A percentile compares a stretch with the other conserved stretches of the same genome.
Evolutionary conservation across 2,329 filamentous ascomycete genomes (phyloP).

Genomic region (Clonostachys byssicola): DNA sequence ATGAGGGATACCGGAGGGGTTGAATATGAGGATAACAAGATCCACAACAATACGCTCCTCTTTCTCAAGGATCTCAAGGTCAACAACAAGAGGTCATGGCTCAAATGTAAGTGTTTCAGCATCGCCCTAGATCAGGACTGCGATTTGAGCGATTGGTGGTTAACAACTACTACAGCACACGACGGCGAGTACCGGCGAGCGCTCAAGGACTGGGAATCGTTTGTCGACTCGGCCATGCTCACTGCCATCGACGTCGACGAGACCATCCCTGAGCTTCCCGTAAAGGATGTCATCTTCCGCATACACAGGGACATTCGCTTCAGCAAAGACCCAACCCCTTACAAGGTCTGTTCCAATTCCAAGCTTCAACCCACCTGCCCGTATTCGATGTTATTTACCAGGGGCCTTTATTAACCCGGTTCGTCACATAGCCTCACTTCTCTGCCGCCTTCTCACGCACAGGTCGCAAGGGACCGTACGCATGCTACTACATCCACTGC

Average conservation of each 20-base stretch:
- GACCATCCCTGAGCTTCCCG: constrained; percentile 80
- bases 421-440: constrained; percentile 62
- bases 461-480: constrained; percentile 82
- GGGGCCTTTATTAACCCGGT: background rate
- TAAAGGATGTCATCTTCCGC: constrained; percentile 82
- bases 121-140: background rate
- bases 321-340: constrained; percentile 78
- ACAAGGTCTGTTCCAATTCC: constrained; percentile 57
- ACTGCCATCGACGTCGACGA: constrained; percentile 70
- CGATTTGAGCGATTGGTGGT: no score
- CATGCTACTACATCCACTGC: constrained; percentile 83
- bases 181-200: constrained; percentile 76
- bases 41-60: constrained; percentile 54
- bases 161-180: constrained; percentile 48
- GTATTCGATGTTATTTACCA: constrained; percentile 14
- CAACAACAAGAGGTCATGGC: constrained; percentile 55
- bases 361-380: no score
- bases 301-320: constrained; percentile 88
- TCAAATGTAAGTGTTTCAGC: constrained; percentile 41
- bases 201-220: constrained; percentile 77
- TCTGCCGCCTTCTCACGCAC: constrained; percentile 84
- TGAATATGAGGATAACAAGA: constrained; percentile 43
- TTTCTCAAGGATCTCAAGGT: constrained; percentile 56
- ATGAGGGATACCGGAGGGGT: constrained; percentile 24
- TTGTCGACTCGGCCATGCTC: constrained; percentile 67